Evolutionary conservation across 352 stramenopile genomes (phyloP).

Genomic region (Pythium sukuiense): DNA sequence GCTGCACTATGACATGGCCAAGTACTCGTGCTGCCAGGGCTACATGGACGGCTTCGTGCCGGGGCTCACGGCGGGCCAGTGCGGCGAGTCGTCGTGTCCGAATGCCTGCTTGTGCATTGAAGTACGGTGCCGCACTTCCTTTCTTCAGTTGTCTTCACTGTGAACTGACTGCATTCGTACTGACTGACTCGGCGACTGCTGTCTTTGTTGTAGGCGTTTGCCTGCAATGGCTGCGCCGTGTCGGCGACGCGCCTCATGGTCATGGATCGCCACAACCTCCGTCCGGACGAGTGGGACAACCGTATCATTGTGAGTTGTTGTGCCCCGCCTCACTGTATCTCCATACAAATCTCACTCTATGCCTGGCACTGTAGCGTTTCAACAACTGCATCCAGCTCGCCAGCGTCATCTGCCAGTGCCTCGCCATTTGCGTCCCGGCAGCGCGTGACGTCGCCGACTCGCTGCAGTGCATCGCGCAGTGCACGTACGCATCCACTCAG

Average conservation of each 20-base stretch:
- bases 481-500: constrained; percentile 90
- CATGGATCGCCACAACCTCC: constrained; percentile 89
- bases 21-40: constrained; percentile 93
- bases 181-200: neutral
- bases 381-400: constrained; percentile 92
- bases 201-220: constrained; percentile 48
- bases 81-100: constrained; percentile 86
- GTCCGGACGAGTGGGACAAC: constrained; percentile 93
- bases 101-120: constrained; percentile 91
- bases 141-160: neutral
- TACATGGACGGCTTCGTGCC: constrained; percentile 91
- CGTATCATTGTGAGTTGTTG: constrained; percentile 77
- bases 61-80: constrained; percentile 80
- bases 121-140: constrained; percentile 27
- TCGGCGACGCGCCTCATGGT: constrained; percentile 89
- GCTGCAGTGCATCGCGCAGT: constrained; percentile 88
- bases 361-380: constrained; percentile 54
- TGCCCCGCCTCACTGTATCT: neutral
- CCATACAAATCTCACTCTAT: neutral
- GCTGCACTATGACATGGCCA: constrained; percentile 90
- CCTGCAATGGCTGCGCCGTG: constrained; percentile 89
- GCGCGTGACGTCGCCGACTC: constrained; percentile 71
- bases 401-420: constrained; percentile 71
- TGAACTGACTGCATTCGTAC: neutral
- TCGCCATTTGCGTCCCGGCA: constrained; percentile 76